Base-by-base conservation (phyloP, 1,139 yeast genomes). In the Spathaspora sp. region DNA sequence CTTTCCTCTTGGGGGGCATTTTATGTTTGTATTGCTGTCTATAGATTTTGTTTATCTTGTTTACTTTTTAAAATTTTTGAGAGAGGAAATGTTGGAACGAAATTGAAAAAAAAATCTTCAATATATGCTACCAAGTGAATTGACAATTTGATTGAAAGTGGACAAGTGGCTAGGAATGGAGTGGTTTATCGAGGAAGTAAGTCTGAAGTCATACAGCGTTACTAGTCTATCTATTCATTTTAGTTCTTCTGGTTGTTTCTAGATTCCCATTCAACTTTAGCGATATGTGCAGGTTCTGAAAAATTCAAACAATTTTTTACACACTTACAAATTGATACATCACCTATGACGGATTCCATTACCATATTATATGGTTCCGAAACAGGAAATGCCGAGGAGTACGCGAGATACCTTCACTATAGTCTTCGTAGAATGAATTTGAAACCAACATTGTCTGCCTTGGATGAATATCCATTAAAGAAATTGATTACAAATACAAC, bases 371-470 rank as follows among this genome's bases (percentile, higher is more conserved):
- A 87, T 62, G 98, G 97, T 0, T 86, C 97, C 1, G 98, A 91
- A 60, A 89, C 97, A 0, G 99, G 98, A 1, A 90, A 89, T 56
- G 80, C 97, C 1, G 89, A 87, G 56, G 98, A 93, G 57, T 85
- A 81, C 57, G 97, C 98, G 1, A 76, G 78, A 46, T 76, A 81
- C 39, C 66, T 91, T 29, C 77, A 82, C 29, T 72, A 78, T 43
- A 71, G 75, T 39, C 74, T 88, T 43, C 79, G 80, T 43, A 76
- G 88, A 52, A 66, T 75, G 38, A 79, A 80, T 54, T 74, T 84
- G 51, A 66, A 71, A 2, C 81, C 86, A 7, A 67, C 64, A 0
- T 64, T 84, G 10, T 67, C 75, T 16, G 61, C 86, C 0, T 65
- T 89, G 57, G 95, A 90, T 55, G 85, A 81, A 39, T 84, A 80